phyloP scores from a whole-genome alignment of 345 rosid species.

The Limnanthes douglasii region DNA sequence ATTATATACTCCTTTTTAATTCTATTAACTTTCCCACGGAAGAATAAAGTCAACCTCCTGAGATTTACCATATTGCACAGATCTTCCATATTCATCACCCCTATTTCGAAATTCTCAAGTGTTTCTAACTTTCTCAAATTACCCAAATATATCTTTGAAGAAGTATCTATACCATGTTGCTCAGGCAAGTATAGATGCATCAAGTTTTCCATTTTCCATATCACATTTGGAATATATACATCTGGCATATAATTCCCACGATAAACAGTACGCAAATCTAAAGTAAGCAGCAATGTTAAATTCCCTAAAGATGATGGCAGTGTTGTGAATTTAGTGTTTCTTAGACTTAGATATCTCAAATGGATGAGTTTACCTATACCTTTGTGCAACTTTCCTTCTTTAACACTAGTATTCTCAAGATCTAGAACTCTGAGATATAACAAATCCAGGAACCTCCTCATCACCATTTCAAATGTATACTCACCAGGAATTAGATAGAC shows the following conservation, averaged over 20 bases:
- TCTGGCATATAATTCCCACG: no score
- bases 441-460: no score
- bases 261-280: conserved; percentile 13
- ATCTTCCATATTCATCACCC: conserved; percentile 7
- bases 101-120: conserved; percentile 12
- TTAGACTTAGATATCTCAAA: conserved; percentile 12
- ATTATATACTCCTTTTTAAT: no score
- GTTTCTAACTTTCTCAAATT: conserved; percentile 11
- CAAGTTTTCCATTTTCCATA: conserved; percentile 11
- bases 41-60: conserved; percentile 8
- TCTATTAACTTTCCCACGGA: conserved; percentile 8
- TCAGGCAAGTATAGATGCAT: conserved; percentile 14
- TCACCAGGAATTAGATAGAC: no score
- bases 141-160: conserved; percentile 10
- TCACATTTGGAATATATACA: conserved; percentile 10
- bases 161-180: conserved; percentile 4
- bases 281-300: conserved; percentile 9
- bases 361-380: conserved; percentile 24
- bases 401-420: conserved; percentile 12
- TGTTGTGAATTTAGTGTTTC: conserved; percentile 8
- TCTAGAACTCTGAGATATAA: conserved; percentile 22
- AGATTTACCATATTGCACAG: conserved; percentile 5
- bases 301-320: conserved; percentile 9
- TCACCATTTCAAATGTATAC: conserved; percentile 12
- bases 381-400: conserved; percentile 12